Conservation (phyloP, 225 moss, liverwort and hornwort species). For the Neckera pumila region DNA sequence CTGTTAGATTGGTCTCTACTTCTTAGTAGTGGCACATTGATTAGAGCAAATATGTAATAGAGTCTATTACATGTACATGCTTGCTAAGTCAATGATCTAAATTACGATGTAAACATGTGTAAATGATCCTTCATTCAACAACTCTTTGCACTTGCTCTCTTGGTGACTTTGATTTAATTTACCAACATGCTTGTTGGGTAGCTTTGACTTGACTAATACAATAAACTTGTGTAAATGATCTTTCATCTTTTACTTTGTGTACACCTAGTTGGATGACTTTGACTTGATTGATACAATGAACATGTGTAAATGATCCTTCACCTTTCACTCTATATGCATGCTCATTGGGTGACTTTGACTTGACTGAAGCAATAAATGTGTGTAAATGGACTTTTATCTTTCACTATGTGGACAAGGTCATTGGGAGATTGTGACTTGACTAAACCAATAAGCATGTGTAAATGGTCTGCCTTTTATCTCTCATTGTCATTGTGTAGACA, state of each 20-base stretch:
- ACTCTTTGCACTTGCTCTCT: background rate
- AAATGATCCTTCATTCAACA: background rate
- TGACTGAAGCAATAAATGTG: accelerated
- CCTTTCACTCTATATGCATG: background rate
- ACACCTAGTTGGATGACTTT: background rate
- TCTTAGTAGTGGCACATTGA: background rate
- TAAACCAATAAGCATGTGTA: background rate
- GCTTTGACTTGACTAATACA: background rate
- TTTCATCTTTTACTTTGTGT: background rate
- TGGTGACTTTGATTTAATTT: background rate
- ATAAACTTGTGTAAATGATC: background rate
- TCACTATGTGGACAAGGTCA: accelerated
- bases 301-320: background rate
- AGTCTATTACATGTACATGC: background rate
- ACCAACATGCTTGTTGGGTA: accelerated
- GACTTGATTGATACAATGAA: accelerated
- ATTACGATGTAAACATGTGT: accelerated
- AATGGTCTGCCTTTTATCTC: background rate
- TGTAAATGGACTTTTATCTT: no score
- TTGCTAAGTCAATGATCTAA: background rate
- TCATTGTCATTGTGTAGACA: background rate
- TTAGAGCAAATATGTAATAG: background rate
- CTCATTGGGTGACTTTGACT: no score
- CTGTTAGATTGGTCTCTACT: no score
- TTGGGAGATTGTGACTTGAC: background rate